Base-by-base conservation (phyloP, 805 yeast species). In the Candida schatavii region DNA sequence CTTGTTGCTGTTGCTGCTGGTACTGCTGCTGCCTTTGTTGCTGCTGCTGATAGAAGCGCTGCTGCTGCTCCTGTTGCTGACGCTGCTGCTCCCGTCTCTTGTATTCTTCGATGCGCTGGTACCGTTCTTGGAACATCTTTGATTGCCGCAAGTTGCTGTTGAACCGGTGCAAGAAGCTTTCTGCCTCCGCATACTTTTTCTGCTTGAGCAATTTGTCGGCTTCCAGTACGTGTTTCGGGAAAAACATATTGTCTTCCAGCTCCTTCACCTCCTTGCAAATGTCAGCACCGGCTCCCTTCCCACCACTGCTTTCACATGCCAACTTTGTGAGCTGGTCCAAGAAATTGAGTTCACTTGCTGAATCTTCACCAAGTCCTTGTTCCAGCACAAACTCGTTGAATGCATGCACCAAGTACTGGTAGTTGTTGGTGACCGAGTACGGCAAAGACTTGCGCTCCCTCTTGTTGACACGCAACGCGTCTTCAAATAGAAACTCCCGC, bases 11-110 rank as follows among this genome's bases (percentile, higher is more conserved):
- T 26, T 59, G 66, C 22, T 61, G 67, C 36, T 62, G 70, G 22
- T 59, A 67, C 20, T 68, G 72, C 14, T 69, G 74, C 34, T 73
- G 74, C 15, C 70, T 77, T 29, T 74, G 77, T 20, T 68, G 72
- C 37, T 70, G 72, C 36, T 64, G 70, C 38, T 68, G 75, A 30
- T 63, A 67, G 28, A 66, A 72, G 22, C 64, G 66, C 41, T 63
- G 67, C 43, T 59, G 64, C 33, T 64, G 64, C 22, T 59, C 57
- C 34, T 53, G 55, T 29, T 55, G 64, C 37, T 62, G 50, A 28
- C 57, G 53, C 9, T 60, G 58, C 15, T 58, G 46, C 21, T 31
- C 21, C 5, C 15, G 15, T 33, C 48, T 47, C 25, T 55, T 49
- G 26, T 50, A 43, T 2, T 49, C 44, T 31, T 62, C 62, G 11